A percentile compares a stretch with the other conserved stretches of the same genome.
Evolutionary conservation across 768 basidiomycete genomes (phyloP).

Genomic region (Clathrus columnatus): DNA sequence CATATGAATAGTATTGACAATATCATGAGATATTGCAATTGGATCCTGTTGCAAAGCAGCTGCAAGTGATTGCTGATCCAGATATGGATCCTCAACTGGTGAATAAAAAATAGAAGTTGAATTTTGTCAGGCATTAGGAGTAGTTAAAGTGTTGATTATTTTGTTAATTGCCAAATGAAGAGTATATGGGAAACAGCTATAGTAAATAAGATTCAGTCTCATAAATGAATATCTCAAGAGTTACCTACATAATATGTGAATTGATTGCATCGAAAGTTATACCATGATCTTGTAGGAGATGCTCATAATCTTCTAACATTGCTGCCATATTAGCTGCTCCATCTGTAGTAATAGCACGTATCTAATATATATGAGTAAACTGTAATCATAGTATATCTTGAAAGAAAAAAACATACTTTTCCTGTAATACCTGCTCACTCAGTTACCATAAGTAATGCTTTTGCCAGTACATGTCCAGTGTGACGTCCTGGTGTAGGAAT

Average conservation of each 20-base stretch:
- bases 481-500: neutral
- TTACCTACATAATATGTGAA: neutral
- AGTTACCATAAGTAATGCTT: neutral
- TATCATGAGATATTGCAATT: neutral
- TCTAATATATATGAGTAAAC: too few species aligned
- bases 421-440: neutral
- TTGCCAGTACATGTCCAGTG: neutral
- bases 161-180: too few species aligned
- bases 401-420: neutral
- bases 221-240: too few species aligned
- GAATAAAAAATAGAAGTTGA: neutral
- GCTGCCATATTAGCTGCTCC: neutral
- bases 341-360: too few species aligned
- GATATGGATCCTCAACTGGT: neutral
- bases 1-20: neutral
- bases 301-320: neutral
- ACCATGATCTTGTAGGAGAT: neutral
- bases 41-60: neutral
- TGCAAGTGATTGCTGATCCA: neutral
- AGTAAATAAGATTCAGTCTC: too few species aligned
- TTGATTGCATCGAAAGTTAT: neutral
- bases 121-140: neutral
- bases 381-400: too few species aligned
- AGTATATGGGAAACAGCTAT: too few species aligned
- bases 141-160: neutral